A percentile compares a stretch with the other conserved stretches of the same genome.
These are phyloP conservation scores for Capsella bursapastoris DNA, from an alignment of 345 rosid genomes.

Conservation along the genomic window DNA sequence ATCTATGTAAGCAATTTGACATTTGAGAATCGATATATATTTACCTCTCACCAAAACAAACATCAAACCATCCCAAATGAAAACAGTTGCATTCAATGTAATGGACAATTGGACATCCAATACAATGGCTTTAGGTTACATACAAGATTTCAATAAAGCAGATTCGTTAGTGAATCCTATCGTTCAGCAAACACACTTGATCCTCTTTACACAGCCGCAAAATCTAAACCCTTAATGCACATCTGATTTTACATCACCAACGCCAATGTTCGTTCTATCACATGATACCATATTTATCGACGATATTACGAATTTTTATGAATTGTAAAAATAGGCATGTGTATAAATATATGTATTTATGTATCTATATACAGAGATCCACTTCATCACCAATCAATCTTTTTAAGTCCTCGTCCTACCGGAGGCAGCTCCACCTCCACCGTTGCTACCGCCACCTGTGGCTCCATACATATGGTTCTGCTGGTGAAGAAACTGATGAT, in stretches of 20 bases:
- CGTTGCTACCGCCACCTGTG: slow-evolving; percentile 33
- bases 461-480: slow-evolving; percentile 43
- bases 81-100: slow-evolving; percentile 26
- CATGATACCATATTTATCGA: slow-evolving; percentile 20
- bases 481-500: slow-evolving; percentile 47
- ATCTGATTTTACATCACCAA: slow-evolving; percentile 36
- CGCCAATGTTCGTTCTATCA: slow-evolving; percentile 4
- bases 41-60: slow-evolving; percentile 5
- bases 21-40: background rate
- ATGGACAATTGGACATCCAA: slow-evolving; percentile 11
- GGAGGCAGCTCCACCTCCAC: slow-evolving; percentile 36
- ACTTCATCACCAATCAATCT: slow-evolving; percentile 19
- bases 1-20: slow-evolving; percentile 30
- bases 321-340: slow-evolving; percentile 35
- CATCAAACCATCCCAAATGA: slow-evolving; percentile 13
- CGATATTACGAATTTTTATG: background rate
- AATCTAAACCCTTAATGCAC: slow-evolving; percentile 33
- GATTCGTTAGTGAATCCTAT: slow-evolving; percentile 27
- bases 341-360: slow-evolving; percentile 18
- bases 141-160: slow-evolving; percentile 22
- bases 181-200: slow-evolving; percentile 32
- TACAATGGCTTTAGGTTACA: slow-evolving; percentile 33
- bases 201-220: slow-evolving; percentile 46
- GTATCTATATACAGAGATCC: slow-evolving; percentile 43
- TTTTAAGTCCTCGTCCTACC: slow-evolving; percentile 45